phyloP scores from a whole-genome alignment of 805 yeast species.

The Candida ficus region DNA sequence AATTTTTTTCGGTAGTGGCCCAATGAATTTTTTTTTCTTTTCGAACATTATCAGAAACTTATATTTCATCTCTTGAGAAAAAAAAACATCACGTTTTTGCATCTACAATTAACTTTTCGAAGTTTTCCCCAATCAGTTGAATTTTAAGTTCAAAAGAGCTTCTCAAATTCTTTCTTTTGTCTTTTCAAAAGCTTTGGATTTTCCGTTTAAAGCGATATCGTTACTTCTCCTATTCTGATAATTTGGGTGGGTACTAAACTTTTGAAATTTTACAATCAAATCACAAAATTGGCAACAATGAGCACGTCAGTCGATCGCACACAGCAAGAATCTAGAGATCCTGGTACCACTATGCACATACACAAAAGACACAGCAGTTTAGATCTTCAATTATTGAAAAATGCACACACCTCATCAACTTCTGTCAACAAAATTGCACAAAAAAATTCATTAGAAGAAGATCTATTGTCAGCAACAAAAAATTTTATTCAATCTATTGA shows the following conservation, averaged over 20 bases:
- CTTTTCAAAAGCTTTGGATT: too few relatives aligned
- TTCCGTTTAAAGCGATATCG: too few relatives aligned
- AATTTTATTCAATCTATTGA: slow-evolving; percentile 23
- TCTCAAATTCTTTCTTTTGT: too few relatives aligned
- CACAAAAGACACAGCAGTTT: slow-evolving; percentile 18
- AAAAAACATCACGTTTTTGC: background rate
- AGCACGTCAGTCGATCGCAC: background rate
- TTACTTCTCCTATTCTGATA: background rate
- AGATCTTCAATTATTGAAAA: slow-evolving; percentile 18
- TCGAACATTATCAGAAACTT: too few relatives aligned
- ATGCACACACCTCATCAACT: slow-evolving; percentile 23
- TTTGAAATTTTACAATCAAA: too few relatives aligned
- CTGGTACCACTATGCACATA: background rate
- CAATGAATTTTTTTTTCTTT: background rate
- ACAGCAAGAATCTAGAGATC: too few relatives aligned
- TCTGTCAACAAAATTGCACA: slow-evolving; percentile 21
- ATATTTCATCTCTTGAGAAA: too few relatives aligned
- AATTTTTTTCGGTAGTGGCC: too few relatives aligned
- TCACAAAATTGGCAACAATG: too few relatives aligned
- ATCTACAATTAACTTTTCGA: background rate
- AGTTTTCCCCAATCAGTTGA: too few relatives aligned
- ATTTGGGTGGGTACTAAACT: background rate
- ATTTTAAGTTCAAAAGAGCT: too few relatives aligned
- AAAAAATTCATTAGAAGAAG: slow-evolving; percentile 21
- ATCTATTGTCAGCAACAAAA: slow-evolving; percentile 20